Evolutionary conservation across 768 basidiomycete genomes (phyloP).

Genomic region (Botryobasidium botryosum): DNA sequence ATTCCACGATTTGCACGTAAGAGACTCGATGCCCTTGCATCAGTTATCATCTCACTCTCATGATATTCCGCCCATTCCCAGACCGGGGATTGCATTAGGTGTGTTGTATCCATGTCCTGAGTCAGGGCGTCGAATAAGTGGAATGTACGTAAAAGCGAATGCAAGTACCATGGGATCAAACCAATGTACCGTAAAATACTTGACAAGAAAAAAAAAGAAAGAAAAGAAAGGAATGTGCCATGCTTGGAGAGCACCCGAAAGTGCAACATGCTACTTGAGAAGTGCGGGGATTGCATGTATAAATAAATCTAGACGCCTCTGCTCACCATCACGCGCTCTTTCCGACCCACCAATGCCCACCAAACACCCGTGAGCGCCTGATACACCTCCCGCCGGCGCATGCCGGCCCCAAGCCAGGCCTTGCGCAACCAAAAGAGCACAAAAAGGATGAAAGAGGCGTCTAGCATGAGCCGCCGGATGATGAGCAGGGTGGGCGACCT

Average conservation of each 20-base stretch:
- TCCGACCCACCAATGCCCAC: slow-evolving; percentile 49
- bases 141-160: too few relatives aligned
- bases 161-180: too few relatives aligned
- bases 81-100: slow-evolving; percentile 83
- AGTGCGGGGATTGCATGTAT: too few relatives aligned
- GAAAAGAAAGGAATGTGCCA: too few relatives aligned
- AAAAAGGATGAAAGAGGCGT: slow-evolving; percentile 55
- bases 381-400: slow-evolving; percentile 49
- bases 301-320: slow-evolving; percentile 32
- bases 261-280: too few relatives aligned
- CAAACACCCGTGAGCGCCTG: slow-evolving; percentile 50
- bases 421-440: slow-evolving; percentile 39
- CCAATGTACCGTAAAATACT: too few relatives aligned
- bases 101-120: slow-evolving; percentile 85
- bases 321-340: slow-evolving; percentile 29
- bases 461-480: slow-evolving; percentile 57
- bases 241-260: too few relatives aligned
- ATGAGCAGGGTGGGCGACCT: slow-evolving; percentile 51
- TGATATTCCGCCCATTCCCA: slow-evolving; percentile 18
- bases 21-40: slow-evolving; percentile 19
- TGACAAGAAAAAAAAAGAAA: too few relatives aligned
- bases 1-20: slow-evolving; percentile 93
- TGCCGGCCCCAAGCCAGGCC: slow-evolving; percentile 51
- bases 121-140: too few relatives aligned
- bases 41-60: slow-evolving; percentile 1